Percentiles rank a stretch among this genome's conserved stretches.
These are phyloP conservation scores for Lagenidium giganteum DNA, from an alignment of 352 stramenopile species.

Conservation along the genomic window DNA sequence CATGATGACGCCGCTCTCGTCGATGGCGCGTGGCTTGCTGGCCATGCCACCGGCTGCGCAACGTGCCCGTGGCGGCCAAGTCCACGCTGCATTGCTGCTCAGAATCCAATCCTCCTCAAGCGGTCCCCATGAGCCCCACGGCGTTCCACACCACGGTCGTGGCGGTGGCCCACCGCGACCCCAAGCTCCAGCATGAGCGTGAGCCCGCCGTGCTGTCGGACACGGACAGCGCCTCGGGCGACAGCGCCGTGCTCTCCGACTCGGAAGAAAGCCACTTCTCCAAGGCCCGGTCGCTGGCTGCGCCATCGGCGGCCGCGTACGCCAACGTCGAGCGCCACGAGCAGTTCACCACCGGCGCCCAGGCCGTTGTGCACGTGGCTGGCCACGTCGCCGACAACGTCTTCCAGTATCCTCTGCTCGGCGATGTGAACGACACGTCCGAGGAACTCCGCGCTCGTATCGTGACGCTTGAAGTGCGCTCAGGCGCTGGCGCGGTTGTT, in stretches of 20 bases:
- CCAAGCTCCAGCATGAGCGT: too few species aligned
- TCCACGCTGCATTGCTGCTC: too few species aligned
- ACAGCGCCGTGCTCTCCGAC: neutral
- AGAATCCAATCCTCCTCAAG: too few species aligned
- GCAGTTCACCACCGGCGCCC: slow-evolving; percentile 45
- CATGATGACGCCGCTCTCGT: too few species aligned
- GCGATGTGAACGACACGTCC: slow-evolving; percentile 13
- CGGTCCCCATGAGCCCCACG: too few species aligned
- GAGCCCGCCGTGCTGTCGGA: slow-evolving; percentile 3
- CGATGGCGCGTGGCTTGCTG: too few species aligned
- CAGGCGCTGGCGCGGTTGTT: slow-evolving; percentile 46
- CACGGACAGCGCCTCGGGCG: slow-evolving; percentile 6
- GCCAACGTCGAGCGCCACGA: slow-evolving; percentile 33
- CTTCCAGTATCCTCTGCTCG: slow-evolving; percentile 57
- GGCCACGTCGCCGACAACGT: slow-evolving; percentile 53
- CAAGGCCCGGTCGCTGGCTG: too few species aligned
- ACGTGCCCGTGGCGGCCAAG: too few species aligned
- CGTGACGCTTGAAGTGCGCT: slow-evolving; percentile 55
- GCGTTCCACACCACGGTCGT: too few species aligned
- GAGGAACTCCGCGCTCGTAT: slow-evolving; percentile 37
- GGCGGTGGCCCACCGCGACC: too few species aligned
- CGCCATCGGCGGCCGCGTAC: slow-evolving; percentile 13
- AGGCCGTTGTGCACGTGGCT: slow-evolving; percentile 53
- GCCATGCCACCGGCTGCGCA: too few species aligned
- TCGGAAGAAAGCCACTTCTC: too few species aligned